phyloP scores from a whole-genome alignment of 2,329 filamentous ascomycete genomes.

The Ascochyta fabae region DNA sequence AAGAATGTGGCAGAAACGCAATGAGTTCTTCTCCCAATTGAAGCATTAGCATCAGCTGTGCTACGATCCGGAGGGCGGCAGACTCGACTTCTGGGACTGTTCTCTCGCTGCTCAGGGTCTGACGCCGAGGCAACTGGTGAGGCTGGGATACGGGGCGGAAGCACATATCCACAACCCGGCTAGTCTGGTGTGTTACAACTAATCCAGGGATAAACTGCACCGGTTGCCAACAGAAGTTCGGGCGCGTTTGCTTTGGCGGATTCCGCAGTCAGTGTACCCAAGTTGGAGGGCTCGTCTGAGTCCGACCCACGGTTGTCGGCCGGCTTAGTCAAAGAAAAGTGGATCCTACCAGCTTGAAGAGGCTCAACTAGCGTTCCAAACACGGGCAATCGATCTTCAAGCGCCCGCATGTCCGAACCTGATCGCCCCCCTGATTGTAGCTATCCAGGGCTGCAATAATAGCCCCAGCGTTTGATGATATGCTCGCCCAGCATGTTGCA shows the following conservation, averaged over 20 bases:
- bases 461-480: constrained; percentile 7
- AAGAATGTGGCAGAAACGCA: too few species aligned
- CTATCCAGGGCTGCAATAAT: constrained; percentile 1
- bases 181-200: background rate
- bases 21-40: background rate
- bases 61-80: background rate
- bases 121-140: background rate
- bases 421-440: constrained; percentile 8
- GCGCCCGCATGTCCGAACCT: constrained; percentile 1
- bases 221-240: background rate
- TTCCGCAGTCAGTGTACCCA: constrained; percentile 1
- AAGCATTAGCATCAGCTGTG: background rate
- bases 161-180: background rate
- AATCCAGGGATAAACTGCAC: background rate
- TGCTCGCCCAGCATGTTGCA: constrained; percentile 12
- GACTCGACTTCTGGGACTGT: background rate
- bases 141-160: background rate
- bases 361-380: background rate
- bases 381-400: constrained; percentile 6
- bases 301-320: background rate
- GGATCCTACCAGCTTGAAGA: background rate
- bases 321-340: background rate
- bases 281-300: background rate
- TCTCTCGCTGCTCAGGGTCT: background rate
- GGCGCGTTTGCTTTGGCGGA: background rate